Evolutionary conservation across 2,329 filamentous ascomycete genomes (phyloP).

Genomic region (Colletotrichum sp.): DNA sequence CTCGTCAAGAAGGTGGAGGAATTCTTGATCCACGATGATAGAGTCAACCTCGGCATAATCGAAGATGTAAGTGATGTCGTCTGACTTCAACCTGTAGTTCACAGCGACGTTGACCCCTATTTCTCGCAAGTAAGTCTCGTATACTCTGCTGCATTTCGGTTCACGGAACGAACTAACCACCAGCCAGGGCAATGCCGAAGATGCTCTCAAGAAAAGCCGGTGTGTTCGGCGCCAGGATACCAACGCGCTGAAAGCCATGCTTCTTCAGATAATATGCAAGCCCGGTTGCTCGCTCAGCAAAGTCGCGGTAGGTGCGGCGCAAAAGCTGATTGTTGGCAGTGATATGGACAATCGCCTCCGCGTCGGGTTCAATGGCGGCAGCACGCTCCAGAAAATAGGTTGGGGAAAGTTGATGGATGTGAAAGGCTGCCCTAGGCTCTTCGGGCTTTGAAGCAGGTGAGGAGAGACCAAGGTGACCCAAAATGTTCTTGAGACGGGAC

Average conservation of each 20-base stretch:
- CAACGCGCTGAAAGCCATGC: slow-evolving; percentile 76
- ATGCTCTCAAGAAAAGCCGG: slow-evolving; percentile 92
- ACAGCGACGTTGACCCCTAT: slow-evolving; percentile 71
- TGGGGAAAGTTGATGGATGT: slow-evolving; percentile 82
- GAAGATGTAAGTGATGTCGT: slow-evolving; percentile 92
- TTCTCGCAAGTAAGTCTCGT: not conserved
- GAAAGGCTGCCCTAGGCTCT: slow-evolving; percentile 51
- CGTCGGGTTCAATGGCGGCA: slow-evolving; percentile 85
- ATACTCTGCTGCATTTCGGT: not conserved
- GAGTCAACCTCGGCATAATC: slow-evolving; percentile 84
- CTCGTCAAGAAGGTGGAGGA: slow-evolving; percentile 68
- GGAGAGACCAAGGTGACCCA: slow-evolving; percentile 50
- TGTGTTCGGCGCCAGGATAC: slow-evolving; percentile 89
- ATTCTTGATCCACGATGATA: slow-evolving; percentile 89
- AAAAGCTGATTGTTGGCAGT: slow-evolving; percentile 78
- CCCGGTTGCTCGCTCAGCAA: slow-evolving; percentile 84
- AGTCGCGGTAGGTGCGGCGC: slow-evolving; percentile 78
- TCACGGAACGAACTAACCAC: slow-evolving; percentile 43
- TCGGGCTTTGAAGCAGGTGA: slow-evolving; percentile 24
- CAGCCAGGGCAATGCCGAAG: slow-evolving; percentile 84
- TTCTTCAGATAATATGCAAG: slow-evolving; percentile 87
- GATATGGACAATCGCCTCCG: slow-evolving; percentile 83
- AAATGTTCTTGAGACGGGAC: slow-evolving; percentile 64
- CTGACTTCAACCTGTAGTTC: slow-evolving; percentile 72
- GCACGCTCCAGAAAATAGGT: slow-evolving; percentile 88